Base-by-base conservation (phyloP, 2,329 filamentous ascomycete species). In the Pseudogymnoascus sp. region DNA sequence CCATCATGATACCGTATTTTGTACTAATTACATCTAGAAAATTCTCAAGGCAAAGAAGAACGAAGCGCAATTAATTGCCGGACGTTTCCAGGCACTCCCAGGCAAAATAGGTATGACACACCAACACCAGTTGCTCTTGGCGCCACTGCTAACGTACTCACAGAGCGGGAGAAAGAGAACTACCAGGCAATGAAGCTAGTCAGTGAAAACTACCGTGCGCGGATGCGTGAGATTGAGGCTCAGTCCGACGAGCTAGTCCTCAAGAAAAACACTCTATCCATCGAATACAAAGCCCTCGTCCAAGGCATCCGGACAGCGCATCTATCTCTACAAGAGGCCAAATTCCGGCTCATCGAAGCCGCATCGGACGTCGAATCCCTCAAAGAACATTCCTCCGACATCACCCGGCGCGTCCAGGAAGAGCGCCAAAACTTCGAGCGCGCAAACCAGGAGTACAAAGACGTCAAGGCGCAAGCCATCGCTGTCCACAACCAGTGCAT, bases 311-410 rank as follows among this genome's bases (percentile, higher is more conserved):
- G 84, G 13, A 75, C 79, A 59, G 80, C 85, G 5, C 85, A 89
- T 61, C 80, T 87, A 53, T 82, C 83, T 13, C 76, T 91, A 10
- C 75, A 93, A 15, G 86, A 93, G 69, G 85, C 84, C 1, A 83
- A 90, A 68, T 80, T 97, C 50, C 81, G 86, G 65, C 77, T 83
- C 0, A 83, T 96, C 31, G 95, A 99, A 77, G 93, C 91, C 1
- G 75, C 80, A n/a, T 97, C 92, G 0, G 95, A 99, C 70, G 75
- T 89, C 2, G 80, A 85, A 50, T 83, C 83, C 5, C 79, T 97
- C n/a, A 83, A 84, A 69, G 77, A 78, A 15, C 86, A 87, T 64
- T 91, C 91, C 68, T 69, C 74, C 7, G 79, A 84, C 59, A 84
- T 91, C 64, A 79, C 81, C 62, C 71, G 78, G 44, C 74, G 76